Percentiles rank a stretch among this genome's conserved stretches.
These are phyloP conservation scores for Andrographis paniculata DNA, from an alignment of 305 asterid species.

Conservation along the genomic window DNA sequence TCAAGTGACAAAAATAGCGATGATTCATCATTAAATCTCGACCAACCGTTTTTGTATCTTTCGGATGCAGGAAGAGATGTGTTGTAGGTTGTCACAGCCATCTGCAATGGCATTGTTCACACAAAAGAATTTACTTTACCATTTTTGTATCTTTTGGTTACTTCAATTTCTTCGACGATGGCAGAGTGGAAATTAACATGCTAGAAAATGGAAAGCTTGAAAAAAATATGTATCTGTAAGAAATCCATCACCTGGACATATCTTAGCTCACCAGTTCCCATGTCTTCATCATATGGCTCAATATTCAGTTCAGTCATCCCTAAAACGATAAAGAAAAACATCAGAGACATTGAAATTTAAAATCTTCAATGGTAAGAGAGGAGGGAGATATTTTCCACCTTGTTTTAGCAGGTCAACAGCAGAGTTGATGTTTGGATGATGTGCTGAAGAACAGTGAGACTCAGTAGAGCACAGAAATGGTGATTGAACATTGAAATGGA, in stretches of 20 bases:
- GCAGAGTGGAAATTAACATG: too few species aligned
- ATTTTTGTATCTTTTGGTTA: constrained; percentile 69
- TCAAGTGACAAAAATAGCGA: constrained; percentile 12
- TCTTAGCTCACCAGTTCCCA: constrained; percentile 81
- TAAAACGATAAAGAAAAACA: constrained; percentile 18
- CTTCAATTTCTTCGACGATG: too few species aligned
- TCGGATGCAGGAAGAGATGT: too few species aligned
- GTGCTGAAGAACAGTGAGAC: constrained; percentile 43
- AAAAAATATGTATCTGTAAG: not conserved
- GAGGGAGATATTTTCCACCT: constrained; percentile 30
- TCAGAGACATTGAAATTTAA: constrained; percentile 1
- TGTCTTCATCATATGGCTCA: constrained; percentile 81
- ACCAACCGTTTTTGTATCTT: constrained; percentile 20
- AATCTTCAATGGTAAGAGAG: constrained; percentile 4
- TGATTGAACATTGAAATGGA: not conserved
- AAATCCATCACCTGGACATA: constrained; percentile 63
- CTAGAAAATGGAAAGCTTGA: too few species aligned
- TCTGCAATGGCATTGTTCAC: too few species aligned
- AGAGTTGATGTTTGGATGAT: constrained; percentile 82
- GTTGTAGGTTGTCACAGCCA: too few species aligned
- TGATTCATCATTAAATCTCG: constrained; percentile 14
- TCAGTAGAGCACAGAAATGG: constrained; percentile 6
- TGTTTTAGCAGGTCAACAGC: constrained; percentile 65
- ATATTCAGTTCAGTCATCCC: constrained; percentile 58
- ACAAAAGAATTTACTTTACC: constrained; percentile 25